Evolutionary conservation across 2,329 filamentous ascomycete species (phyloP).

Genomic region (Botryotinia calthae): DNA sequence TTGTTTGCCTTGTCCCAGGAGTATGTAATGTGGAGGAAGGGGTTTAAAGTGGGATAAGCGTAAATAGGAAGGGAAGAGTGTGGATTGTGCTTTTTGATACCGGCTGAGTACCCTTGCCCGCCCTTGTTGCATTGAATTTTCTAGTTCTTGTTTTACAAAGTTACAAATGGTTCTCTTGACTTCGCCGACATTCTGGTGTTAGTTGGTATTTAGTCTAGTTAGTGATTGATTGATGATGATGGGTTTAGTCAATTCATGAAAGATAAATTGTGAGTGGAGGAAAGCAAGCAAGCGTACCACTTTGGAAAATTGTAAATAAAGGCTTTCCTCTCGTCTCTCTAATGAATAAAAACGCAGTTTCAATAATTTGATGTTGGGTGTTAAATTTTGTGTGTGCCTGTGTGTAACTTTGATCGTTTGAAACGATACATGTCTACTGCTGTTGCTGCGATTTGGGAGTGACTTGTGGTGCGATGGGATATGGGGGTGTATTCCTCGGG

Average conservation of each 20-base stretch:
- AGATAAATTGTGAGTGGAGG: constrained; percentile 14
- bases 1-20: constrained; percentile 15
- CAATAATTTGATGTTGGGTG: not conserved
- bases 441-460: not conserved
- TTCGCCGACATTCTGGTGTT: constrained; percentile 20
- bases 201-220: constrained; percentile 17
- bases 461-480: not conserved
- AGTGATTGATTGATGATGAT: constrained; percentile 14
- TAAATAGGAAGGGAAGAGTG: constrained; percentile 11
- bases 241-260: constrained; percentile 9
- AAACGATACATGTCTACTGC: not conserved
- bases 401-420: not conserved
- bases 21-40: constrained; percentile 19
- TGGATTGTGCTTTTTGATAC: constrained; percentile 21
- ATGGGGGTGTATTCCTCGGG: not conserved
- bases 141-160: constrained; percentile 22
- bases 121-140: constrained; percentile 21
- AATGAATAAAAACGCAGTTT: constrained; percentile 10
- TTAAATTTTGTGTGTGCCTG: not conserved
- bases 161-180: constrained; percentile 20
- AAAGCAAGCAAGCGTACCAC: constrained; percentile 17
- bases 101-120: constrained; percentile 22
- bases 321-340: constrained; percentile 3
- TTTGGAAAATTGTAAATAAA: constrained; percentile 22
- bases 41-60: constrained; percentile 10